These are phyloP conservation scores for Suaeda aralocaspica DNA, from an alignment of 148 eudicot species.

Conservation along the genomic window DNA sequence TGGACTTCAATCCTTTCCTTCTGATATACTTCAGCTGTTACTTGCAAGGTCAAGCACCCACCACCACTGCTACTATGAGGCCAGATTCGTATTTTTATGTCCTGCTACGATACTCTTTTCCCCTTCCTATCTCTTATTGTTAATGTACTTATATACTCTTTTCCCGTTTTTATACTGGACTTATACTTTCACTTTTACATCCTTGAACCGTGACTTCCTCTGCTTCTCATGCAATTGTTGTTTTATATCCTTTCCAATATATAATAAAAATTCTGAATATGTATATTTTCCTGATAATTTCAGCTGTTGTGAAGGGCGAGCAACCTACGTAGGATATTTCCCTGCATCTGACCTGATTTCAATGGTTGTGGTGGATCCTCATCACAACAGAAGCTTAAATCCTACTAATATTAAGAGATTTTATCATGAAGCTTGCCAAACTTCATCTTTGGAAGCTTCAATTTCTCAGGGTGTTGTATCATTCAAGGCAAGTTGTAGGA, in stretches of 20 bases:
- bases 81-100: no score
- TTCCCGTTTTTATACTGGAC: not conserved
- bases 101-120: no score
- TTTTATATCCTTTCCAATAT: not conserved
- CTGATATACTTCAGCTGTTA: no score
- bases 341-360: slow-evolving; percentile 65
- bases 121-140: no score
- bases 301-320: slow-evolving; percentile 87
- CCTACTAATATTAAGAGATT: slow-evolving; percentile 69
- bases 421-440: slow-evolving; percentile 79
- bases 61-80: no score
- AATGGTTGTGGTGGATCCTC: slow-evolving; percentile 81
- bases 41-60: no score
- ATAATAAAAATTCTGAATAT: not conserved
- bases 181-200: not conserved
- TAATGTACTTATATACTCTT: no score
- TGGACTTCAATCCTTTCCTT: no score
- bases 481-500: slow-evolving; percentile 54
- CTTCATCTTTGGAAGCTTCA: slow-evolving; percentile 56
- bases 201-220: not conserved
- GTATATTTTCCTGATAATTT: slow-evolving; percentile 16
- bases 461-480: slow-evolving; percentile 44
- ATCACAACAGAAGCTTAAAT: slow-evolving; percentile 68
- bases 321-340: slow-evolving; percentile 75
- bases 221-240: not conserved